A percentile compares a stretch with the other conserved stretches of the same genome.
These are phyloP conservation scores for Pilatotrama ljubarskyi DNA, from an alignment of 768 basidiomycete species.

Conservation along the genomic window DNA sequence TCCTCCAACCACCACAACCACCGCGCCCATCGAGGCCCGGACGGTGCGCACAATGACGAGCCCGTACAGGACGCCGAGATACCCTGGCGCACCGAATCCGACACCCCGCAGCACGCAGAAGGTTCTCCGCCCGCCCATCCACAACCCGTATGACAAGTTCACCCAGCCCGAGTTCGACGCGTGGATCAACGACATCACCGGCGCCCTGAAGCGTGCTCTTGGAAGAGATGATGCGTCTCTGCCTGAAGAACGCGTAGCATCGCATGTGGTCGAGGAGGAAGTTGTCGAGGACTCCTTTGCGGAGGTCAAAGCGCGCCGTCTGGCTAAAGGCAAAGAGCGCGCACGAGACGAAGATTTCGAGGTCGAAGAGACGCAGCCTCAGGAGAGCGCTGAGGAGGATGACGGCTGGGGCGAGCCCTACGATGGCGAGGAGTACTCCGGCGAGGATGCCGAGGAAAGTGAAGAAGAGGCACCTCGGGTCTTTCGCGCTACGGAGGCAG, in stretches of 20 bases:
- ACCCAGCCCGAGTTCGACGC: conserved; percentile 66
- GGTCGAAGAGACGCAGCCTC: conserved; percentile 29
- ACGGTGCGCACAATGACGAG: conserved; percentile 21
- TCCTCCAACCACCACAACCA: neutral
- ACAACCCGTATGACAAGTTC: conserved; percentile 77
- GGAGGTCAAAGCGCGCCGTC: conserved; percentile 48
- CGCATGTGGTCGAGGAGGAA: conserved; percentile 33
- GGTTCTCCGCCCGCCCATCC: conserved; percentile 48
- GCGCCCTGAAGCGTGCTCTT: conserved; percentile 56
- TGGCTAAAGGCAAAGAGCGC: conserved; percentile 66
- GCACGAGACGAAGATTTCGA: conserved; percentile 59
- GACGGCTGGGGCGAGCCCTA: conserved; percentile 25
- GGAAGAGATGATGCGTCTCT: conserved; percentile 39
- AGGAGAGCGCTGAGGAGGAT: conserved; percentile 19
- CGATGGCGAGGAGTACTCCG: conserved; percentile 23
- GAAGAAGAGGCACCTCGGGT: conserved; percentile 25
- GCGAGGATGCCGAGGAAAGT: conserved; percentile 36
- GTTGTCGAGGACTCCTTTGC: conserved; percentile 56
- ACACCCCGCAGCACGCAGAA: conserved; percentile 25
- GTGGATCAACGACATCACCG: conserved; percentile 67
- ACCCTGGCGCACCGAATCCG: conserved; percentile 22
- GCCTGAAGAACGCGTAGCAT: conserved; percentile 13
- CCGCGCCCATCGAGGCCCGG: neutral
- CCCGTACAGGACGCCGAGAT: conserved; percentile 21
- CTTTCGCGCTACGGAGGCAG: neutral